phyloP scores from a whole-genome alignment of 257 asterid species.

The Scutellaria baicalensis region DNA sequence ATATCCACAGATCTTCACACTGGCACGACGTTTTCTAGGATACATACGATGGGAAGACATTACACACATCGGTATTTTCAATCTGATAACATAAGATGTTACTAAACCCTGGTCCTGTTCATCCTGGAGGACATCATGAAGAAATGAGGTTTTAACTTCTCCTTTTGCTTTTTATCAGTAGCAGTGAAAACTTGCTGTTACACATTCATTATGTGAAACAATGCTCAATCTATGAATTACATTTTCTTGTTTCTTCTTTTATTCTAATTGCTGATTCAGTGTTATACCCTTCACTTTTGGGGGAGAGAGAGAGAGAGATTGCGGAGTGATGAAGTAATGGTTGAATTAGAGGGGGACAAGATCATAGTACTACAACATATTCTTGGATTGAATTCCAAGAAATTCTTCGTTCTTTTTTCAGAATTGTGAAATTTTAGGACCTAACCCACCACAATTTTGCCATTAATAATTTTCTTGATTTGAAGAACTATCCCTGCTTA shows the following conservation, averaged over 20 bases:
- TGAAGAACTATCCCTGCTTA: too few relatives aligned
- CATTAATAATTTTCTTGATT: background rate
- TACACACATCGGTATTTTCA: background rate
- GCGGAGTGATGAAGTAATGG: background rate
- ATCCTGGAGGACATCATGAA: background rate
- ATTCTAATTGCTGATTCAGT: background rate
- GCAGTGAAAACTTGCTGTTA: background rate
- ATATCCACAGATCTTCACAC: background rate
- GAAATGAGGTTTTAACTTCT: background rate
- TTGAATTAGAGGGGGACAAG: background rate
- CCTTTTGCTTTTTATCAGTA: background rate
- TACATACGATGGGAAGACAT: background rate
- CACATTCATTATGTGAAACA: too few relatives aligned
- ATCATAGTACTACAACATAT: background rate
- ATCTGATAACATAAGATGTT: background rate
- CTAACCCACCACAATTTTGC: background rate
- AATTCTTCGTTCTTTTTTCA: background rate
- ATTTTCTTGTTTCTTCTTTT: too few relatives aligned
- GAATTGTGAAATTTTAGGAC: background rate
- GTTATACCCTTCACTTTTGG: background rate
- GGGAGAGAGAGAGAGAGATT: background rate
- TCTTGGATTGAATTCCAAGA: slow-evolving; percentile 1
- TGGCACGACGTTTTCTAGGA: background rate
- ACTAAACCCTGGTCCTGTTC: background rate
- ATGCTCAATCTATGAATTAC: too few relatives aligned